Evolutionary conservation across 805 yeast genomes (phyloP).

Genomic region (Starmerella apis): DNA sequence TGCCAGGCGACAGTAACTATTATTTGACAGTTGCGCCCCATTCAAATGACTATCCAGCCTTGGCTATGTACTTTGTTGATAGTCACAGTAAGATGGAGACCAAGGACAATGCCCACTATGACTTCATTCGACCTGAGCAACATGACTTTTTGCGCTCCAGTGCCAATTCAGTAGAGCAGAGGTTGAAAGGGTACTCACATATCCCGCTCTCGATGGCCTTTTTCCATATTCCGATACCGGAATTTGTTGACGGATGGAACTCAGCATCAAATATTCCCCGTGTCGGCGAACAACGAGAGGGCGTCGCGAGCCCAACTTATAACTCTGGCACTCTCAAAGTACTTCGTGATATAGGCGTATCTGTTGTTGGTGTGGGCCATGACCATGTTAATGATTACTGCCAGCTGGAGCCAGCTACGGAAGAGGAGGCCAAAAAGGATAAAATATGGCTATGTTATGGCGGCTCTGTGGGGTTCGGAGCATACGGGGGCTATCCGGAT

Average conservation of each 20-base stretch:
- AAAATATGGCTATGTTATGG: conserved; percentile 83
- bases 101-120: conserved; percentile 57
- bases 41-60: conserved; percentile 33
- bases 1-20: conserved; percentile 81
- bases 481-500: conserved; percentile 70
- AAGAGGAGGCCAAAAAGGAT: conserved; percentile 22
- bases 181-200: conserved; percentile 33
- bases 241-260: conserved; percentile 42
- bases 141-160: conserved; percentile 43
- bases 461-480: conserved; percentile 91
- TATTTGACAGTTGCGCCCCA: conserved; percentile 37
- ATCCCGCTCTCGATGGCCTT: conserved; percentile 70
- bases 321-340: conserved; percentile 57
- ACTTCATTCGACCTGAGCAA: conserved; percentile 69
- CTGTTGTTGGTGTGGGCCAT: conserved; percentile 76
- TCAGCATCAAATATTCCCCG: conserved; percentile 26
- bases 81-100: conserved; percentile 61
- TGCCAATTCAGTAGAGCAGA: conserved; percentile 28
- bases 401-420: conserved; percentile 36
- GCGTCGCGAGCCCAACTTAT: conserved; percentile 63
- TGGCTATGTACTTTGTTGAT: conserved; percentile 68
- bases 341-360: conserved; percentile 56
- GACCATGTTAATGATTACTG: conserved; percentile 95
- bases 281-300: conserved; percentile 60
- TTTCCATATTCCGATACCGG: conserved; percentile 90